phyloP scores from a whole-genome alignment of 148 eudicot species.

The Beta vulgaris region DNA sequence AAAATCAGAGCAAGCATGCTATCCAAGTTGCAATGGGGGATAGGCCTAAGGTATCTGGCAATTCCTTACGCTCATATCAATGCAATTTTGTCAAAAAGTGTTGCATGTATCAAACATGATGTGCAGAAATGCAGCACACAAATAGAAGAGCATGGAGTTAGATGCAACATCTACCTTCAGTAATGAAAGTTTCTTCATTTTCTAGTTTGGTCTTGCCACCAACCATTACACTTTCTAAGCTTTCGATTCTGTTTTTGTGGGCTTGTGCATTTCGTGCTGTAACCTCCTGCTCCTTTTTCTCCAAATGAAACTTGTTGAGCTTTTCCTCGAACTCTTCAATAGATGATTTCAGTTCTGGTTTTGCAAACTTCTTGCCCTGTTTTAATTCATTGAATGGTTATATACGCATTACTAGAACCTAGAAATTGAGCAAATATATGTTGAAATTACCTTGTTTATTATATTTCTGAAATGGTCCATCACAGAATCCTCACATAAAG shows the following conservation, averaged over 20 bases:
- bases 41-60: not conserved
- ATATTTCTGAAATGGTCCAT: constrained; percentile 83
- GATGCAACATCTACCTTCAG: constrained; percentile 44
- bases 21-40: not conserved
- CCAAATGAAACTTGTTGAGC: constrained; percentile 67
- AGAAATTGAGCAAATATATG: not conserved
- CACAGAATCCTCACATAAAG: constrained; percentile 72
- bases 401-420: constrained; percentile 6
- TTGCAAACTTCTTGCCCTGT: constrained; percentile 93
- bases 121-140: not conserved
- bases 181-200: constrained; percentile 43
- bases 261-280: constrained; percentile 84
- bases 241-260: constrained; percentile 56
- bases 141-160: not conserved
- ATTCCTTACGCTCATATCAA: constrained; percentile 1
- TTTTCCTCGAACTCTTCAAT: constrained; percentile 94
- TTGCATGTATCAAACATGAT: not conserved
- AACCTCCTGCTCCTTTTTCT: constrained; percentile 80
- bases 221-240: constrained; percentile 39
- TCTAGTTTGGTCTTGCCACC: constrained; percentile 40
- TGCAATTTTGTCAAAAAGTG: not conserved
- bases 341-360: constrained; percentile 75
- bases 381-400: not conserved
- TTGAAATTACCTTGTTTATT: constrained; percentile 64
- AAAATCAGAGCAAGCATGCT: not conserved